Evolutionary conservation across 371 early-diverging fungal genomes (phyloP), one percentile per base, ranked within the genome.

Genomic region (Capniomyces stellatus): DNA sequence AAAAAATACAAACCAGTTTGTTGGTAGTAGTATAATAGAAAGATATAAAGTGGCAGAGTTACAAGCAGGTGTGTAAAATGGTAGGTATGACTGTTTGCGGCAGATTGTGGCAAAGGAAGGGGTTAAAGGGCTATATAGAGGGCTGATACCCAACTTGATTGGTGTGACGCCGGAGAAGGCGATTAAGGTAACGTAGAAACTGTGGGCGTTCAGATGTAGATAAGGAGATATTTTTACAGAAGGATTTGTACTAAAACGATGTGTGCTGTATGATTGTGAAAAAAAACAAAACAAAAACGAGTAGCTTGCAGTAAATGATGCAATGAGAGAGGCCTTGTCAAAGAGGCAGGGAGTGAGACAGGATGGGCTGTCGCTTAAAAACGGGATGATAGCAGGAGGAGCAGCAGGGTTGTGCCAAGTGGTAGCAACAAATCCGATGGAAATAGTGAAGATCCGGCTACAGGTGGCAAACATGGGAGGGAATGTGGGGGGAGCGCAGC

Each of bases 111-210:
- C 65, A 23, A 66, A 66, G 54, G 89, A 86, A 54, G 87, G 87
- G n/a, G 60, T 75, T 19, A 66, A 67, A n/a, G 87, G 87, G 3
- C 70, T 89, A 22, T 89, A 89, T 66, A 73, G 79, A 22, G 89
- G 89, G 2, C 74, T 89, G 51, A 59, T 72, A n/a, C 87, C 89
- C 3, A 87, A 77, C 27, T 48, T 71, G 23, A 56, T 64, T 2
- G 75, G 75, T 18, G 66, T 75, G 41, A 71, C 67, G 10, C 75
- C 75, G 1, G 75, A 75, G 55, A 75, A 75, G 63, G 75, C 75
- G 8, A 73, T 75, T 51, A 75, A 75, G 28, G 46, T 44, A 44
- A 4, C 8, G 21, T 44, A 10, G 4, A 44, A 4, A 23, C 4
- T 19, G 8, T 8, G 12, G n/a, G n/a, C n/a, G n/a, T n/a, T n/a